Base-by-base conservation (phyloP, 495 filamentous ascomycete genomes). In the Pseudoneurospora amorphoporcata region DNA sequence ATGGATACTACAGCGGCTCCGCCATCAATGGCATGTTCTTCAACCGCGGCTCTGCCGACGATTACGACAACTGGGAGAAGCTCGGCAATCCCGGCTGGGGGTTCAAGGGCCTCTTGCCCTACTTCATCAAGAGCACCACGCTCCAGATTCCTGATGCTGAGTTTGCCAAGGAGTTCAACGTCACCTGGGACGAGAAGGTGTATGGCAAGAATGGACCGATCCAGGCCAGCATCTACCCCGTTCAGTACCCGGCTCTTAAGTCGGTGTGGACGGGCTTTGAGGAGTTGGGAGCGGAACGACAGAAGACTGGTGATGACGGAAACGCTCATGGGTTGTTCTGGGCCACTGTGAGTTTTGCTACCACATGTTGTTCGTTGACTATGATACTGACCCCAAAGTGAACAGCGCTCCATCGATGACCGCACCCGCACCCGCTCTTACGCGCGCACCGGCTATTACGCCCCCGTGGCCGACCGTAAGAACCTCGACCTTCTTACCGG, bases 21-120 rank as follows among this genome's bases (percentile, higher is more conserved):
- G 73, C 75, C 17, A 70, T 82, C 17, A 82, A 82, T 61, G 80
- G 78, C 8, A 78, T 81, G 80, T 70, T 79, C 14, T 77, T 79
- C 7, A 69, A 79, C 69, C 78, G 79, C 35, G 81, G 79, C 5
- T 72, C 77, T 9, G 45, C 69, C 1, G 76, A 69, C 17, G 84
- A 85, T 65, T 86, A 84, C 68, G 83, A 89, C 73, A 72, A 80
- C 5, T 89, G 88, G 87, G 83, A 84, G 71, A 75, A 73, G 29
- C 73, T 88, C 7, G 87, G 88, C 17, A 88, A 88, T 73, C 78
- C 73, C 32, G 75, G 72, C 37, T 79, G 77, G 77, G 74, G 72
- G 8, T 79, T 71, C 72, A 73, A 74, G 2, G 69, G 14, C 14
- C 61, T 79, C 14, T 40, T 72, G 61, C 70, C 73, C n/a, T 79